Evolutionary conservation across 352 stramenopile genomes (phyloP), one percentile per base, ranked within the genome.

Genomic region (Hyaloperonospora brassicae): DNA sequence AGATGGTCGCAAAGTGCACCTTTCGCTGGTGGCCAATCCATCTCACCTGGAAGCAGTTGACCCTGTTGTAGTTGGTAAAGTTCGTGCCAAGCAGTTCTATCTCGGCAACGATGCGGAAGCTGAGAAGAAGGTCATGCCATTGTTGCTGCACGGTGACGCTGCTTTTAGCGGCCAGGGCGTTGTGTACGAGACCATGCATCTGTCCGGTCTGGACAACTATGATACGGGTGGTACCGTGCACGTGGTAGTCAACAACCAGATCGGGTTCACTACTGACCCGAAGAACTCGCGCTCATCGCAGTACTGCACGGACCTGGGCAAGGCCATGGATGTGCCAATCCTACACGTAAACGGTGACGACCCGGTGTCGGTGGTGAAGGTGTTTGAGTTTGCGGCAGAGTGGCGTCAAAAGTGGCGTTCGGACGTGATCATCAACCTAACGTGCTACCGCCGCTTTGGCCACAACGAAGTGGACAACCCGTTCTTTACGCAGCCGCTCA

Each of bases 381-480:
- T 87, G 46, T 95, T 98, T 57, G 89, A 98, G 69, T 75, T 91
- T 25, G 84, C 84, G 24, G 77, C 77, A 5, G 80, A 94, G 68
- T 88, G 76, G 75, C 76, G 78, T 44, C 76, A 86, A 50, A 69
- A 79, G 58, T 87, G 73, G 73, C 71, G 72, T 43, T 77, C 76
- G 34, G 95, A 99, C 77, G 93, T 97, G 57, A 97, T 99, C 60
- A 95, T 99, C 66, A 97, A 99, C 77, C 77, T 98, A 65, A 90
- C 98, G 52, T 98, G 96, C 68, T 99, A 98, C 78, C 89, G 96
- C 62, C 79, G 91, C 21, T 96, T 98, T 66, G 96, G 96, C 5
- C 96, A 99, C 79, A 99, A 98, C 73, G 96, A 99, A 76, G 83
- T 98, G 46, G 96, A 99, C 76, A 95, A 98, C 62, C 96, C 96